These are phyloP conservation scores for Yamadazyma kitorensis DNA, from an alignment of 805 yeast species.

Conservation along the genomic window DNA sequence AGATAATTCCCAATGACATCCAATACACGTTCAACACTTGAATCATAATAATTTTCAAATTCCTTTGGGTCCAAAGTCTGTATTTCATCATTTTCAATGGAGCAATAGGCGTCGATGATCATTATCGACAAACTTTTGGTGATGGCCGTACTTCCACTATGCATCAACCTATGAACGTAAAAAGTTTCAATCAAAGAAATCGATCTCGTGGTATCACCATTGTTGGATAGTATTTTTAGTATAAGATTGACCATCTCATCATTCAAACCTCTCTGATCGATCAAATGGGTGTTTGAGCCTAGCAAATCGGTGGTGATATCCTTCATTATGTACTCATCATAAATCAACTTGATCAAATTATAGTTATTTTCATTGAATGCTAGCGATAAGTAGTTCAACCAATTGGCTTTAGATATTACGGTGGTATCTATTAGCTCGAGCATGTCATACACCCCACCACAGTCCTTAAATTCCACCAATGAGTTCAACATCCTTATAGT, in stretches of 20 bases:
- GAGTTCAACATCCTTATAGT: constrained; percentile 15
- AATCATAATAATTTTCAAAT: constrained; percentile 16
- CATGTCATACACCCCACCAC: constrained; percentile 17
- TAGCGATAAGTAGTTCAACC: constrained; percentile 22
- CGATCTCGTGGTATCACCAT: constrained; percentile 39
- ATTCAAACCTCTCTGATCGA: constrained; percentile 16
- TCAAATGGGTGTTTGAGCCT: constrained; percentile 5
- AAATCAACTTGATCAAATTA: constrained; percentile 23
- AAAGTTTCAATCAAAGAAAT: constrained; percentile 32
- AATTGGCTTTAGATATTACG: constrained; percentile 8
- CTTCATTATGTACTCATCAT: constrained; percentile 28
- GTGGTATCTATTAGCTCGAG: constrained; percentile 11
- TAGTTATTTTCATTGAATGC: constrained; percentile 26
- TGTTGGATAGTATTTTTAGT: constrained; percentile 27
- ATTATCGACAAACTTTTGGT: constrained; percentile 30
- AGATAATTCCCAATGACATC: constrained; percentile 30
- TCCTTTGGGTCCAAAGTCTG: constrained; percentile 3
- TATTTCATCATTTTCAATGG: constrained; percentile 10
- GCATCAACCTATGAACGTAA: constrained; percentile 26
- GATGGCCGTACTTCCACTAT: constrained; percentile 31
- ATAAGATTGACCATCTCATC: constrained; percentile 23
- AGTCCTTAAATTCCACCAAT: constrained; percentile 20
- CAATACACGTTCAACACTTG: constrained; percentile 26
- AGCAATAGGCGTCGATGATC: constrained; percentile 36
- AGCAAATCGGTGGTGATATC: constrained; percentile 25